These are phyloP conservation scores for Candida corydali DNA, from an alignment of 805 yeast species.

Conservation along the genomic window DNA sequence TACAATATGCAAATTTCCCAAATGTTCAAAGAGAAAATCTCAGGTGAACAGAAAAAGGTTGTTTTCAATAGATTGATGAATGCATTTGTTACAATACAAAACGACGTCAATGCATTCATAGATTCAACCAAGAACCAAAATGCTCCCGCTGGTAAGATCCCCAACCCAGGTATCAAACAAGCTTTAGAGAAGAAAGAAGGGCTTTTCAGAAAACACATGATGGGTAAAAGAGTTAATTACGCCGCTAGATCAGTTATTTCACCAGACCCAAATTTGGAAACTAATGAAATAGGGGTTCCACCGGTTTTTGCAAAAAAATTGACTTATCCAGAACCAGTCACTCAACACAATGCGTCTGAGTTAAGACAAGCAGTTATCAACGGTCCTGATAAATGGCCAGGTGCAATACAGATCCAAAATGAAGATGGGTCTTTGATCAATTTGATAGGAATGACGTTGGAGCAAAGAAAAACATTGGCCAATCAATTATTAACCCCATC, in stretches of 20 bases:
- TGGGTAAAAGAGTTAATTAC: conserved; percentile 99
- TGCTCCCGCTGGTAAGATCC: conserved; percentile 59
- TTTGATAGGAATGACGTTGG: conserved; percentile 81
- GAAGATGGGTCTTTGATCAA: conserved; percentile 88
- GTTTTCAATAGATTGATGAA: conserved; percentile 90
- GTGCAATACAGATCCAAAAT: conserved; percentile 92
- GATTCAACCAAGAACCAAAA: conserved; percentile 89
- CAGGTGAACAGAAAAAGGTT: conserved; percentile 65
- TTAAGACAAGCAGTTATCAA: conserved; percentile 92
- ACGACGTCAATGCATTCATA: conserved; percentile 89
- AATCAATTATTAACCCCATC: conserved; percentile 91
- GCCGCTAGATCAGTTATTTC: conserved; percentile 99
- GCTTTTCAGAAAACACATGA: conserved; percentile 96
- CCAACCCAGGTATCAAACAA: conserved; percentile 95
- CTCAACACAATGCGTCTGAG: conserved; percentile 84
- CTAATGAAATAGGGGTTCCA: conserved; percentile 97
- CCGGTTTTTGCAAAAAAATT: conserved; percentile 95
- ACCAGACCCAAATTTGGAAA: conserved; percentile 97
- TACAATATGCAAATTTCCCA: conserved; percentile 77
- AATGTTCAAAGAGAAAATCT: conserved; percentile 38
- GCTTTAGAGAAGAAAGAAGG: conserved; percentile 98
- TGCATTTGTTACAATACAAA: conserved; percentile 90
- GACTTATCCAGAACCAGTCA: conserved; percentile 98
- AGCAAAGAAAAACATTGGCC: conserved; percentile 93
- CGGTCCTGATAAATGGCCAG: conserved; percentile 99